These are phyloP conservation scores for Rhizopogon vulgaris DNA, from an alignment of 768 basidiomycete species.

Conservation along the genomic window DNA sequence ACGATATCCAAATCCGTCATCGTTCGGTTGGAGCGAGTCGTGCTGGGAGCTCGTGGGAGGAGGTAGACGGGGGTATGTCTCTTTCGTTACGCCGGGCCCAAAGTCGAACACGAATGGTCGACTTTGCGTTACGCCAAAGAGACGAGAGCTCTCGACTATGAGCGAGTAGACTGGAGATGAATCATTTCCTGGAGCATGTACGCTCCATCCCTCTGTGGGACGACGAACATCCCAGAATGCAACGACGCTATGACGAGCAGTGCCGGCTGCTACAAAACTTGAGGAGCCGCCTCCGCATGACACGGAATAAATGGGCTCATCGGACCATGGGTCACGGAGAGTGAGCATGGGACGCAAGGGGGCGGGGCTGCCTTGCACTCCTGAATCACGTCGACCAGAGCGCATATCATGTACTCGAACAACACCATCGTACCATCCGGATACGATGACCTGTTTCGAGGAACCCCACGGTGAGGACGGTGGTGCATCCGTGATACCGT, in stretches of 20 bases:
- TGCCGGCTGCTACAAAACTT: conserved; percentile 67
- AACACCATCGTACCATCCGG: conserved; percentile 79
- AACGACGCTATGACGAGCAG: conserved; percentile 70
- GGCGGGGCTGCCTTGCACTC: conserved; percentile 17
- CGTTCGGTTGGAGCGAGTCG: conserved; percentile 29
- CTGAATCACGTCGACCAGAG: conserved; percentile 13
- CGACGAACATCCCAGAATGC: conserved; percentile 78
- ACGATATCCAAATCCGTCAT: conserved; percentile 41
- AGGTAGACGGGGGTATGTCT: conserved; percentile 46
- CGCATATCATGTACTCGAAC: conserved; percentile 76
- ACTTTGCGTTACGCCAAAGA: conserved; percentile 75
- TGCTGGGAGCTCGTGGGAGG: conserved; percentile 11
- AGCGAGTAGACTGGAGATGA: conserved; percentile 73
- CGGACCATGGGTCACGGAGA: conserved; percentile 61
- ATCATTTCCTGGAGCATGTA: conserved; percentile 77
- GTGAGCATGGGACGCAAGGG: conserved; percentile 53
- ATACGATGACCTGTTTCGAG: conserved; percentile 65
- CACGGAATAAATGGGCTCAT: conserved; percentile 71
- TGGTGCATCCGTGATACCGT: conserved; percentile 60
- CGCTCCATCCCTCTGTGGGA: conserved; percentile 62
- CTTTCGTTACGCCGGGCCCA: conserved; percentile 50
- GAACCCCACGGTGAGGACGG: conserved; percentile 61
- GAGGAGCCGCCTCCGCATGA: conserved; percentile 67
- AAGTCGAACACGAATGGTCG: conserved; percentile 79
- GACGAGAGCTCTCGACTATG: conserved; percentile 67